These are phyloP conservation scores for Boletus sp. DNA, from an alignment of 768 basidiomycete genomes.

Conservation along the genomic window DNA sequence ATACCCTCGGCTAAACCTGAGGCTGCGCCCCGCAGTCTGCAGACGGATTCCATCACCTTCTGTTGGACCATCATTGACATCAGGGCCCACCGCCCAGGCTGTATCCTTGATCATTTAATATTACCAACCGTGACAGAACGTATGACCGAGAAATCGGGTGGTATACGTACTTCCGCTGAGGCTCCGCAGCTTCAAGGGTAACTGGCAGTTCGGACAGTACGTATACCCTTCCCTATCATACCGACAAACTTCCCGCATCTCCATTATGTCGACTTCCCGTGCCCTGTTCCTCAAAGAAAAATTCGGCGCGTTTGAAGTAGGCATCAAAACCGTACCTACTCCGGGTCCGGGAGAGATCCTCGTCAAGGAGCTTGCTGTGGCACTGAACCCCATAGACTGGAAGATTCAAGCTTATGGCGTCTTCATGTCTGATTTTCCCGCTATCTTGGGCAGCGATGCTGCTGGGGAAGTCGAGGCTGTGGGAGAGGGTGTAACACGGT, in stretches of 20 bases:
- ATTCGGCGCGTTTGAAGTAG: constrained; percentile 11
- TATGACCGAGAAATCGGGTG: too few species aligned
- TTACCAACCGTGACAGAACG: too few species aligned
- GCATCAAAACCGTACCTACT: constrained; percentile 6
- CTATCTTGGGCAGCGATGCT: constrained; percentile 36
- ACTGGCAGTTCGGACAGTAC: too few species aligned
- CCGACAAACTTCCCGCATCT: background rate
- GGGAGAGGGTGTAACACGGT: constrained; percentile 36
- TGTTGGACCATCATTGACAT: too few species aligned
- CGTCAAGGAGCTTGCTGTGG: constrained; percentile 39
- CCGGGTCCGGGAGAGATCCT: constrained; percentile 45
- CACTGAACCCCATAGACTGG: constrained; percentile 46
- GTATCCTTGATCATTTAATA: too few species aligned
- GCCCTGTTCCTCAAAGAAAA: constrained; percentile 20
- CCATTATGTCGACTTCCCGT: constrained; percentile 12
- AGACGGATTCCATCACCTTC: too few species aligned
- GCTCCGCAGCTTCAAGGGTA: too few species aligned
- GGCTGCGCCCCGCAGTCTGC: too few species aligned
- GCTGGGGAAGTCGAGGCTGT: constrained; percentile 39
- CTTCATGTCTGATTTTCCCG: constrained; percentile 28
- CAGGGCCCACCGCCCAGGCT: too few species aligned
- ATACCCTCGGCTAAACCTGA: too few species aligned
- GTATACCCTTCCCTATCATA: too few species aligned
- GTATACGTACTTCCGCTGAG: too few species aligned
- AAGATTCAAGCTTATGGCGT: constrained; percentile 14